Evolutionary conservation across 2,329 filamentous ascomycete genomes (phyloP), one percentile per base, ranked within the genome.

Genomic region (Penicillium digitatum): DNA sequence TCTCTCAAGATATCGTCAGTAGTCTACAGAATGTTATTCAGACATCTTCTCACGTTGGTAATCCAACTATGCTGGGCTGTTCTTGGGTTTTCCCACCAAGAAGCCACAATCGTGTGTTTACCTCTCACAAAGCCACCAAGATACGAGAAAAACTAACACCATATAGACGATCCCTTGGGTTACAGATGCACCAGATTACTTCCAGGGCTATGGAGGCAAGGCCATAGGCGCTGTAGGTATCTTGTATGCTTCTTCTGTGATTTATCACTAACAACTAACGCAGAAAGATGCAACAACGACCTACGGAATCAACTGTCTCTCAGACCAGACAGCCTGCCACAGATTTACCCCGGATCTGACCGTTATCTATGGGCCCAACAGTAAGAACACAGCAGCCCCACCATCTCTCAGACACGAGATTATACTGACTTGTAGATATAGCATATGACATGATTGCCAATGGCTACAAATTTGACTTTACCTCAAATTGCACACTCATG

Each of bases 221-320:
- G 47, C 9, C 5, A n/a, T 54, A 9, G 47, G 39, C 12, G 32
- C 34, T 4, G 52, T 51, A 27, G 5, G 52, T 51, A 24, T 32
- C 1, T 22, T 22, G 2, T 34, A 12, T 16, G 4, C 16, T 27
- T 26, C 10, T 22, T 5, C 3, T 7, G 11, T 18, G 14, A 3
- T n/a, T n/a, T 4, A 24, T 12, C 3, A 22, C 26, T 51, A 24
- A 54, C 26, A 37, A 18, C n/a, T 1, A 22, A 18, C 7, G 5
- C 32, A 54, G 52, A 32, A 37, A 7, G 47, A 38, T 16, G 52
- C 27, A 26, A 32, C 39, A 5, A 54, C 52, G 24, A 44, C 47
- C 16, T 54, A 54, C 35, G 47, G 32, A 11, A 38, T 54, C 52
- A 54, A 51, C 31, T 54, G 52, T 44, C 52, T 54, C 5, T 29